Percentiles rank a stretch among this genome's conserved stretches.
These are phyloP conservation scores for Capsicum pubescens DNA, from an alignment of 257 asterid genomes.

Conservation along the genomic window DNA sequence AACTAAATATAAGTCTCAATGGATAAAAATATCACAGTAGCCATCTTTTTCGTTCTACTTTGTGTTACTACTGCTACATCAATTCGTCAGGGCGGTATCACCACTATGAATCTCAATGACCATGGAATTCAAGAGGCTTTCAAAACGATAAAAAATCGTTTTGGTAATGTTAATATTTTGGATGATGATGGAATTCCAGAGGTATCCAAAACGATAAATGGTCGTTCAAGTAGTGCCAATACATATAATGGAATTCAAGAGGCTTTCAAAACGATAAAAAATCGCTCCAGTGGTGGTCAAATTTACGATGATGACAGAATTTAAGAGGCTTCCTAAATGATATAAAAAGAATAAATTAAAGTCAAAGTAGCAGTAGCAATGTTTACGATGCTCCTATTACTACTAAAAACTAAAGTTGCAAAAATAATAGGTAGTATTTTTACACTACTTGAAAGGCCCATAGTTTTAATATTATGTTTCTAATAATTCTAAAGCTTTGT, in stretches of 20 bases:
- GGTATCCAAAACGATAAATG: not conserved
- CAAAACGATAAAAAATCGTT: not conserved
- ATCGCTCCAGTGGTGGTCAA: not conserved
- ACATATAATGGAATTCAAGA: not conserved
- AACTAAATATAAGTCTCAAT: not conserved
- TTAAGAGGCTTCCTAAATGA: too few species aligned
- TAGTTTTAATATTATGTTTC: not conserved
- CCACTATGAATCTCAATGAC: not conserved
- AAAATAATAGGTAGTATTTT: too few species aligned
- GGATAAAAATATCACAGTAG: not conserved
- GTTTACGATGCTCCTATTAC: not conserved
- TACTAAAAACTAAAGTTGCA: too few species aligned
- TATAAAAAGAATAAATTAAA: not conserved
- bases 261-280: not conserved
- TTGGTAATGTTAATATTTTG: not conserved
- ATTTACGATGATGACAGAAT: not conserved
- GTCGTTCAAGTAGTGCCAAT: not conserved
- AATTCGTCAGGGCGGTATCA: not conserved
- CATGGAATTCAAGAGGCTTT: not conserved
- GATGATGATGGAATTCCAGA: not conserved
- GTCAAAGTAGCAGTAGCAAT: not conserved
- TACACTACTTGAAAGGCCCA: not conserved
- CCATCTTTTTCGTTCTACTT: not conserved
- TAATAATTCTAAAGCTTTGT: not conserved
- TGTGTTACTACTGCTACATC: conserved; percentile 3